These are phyloP conservation scores for Talaromyces stipitatus DNA, from an alignment of 495 filamentous ascomycete species.

Conservation along the genomic window DNA sequence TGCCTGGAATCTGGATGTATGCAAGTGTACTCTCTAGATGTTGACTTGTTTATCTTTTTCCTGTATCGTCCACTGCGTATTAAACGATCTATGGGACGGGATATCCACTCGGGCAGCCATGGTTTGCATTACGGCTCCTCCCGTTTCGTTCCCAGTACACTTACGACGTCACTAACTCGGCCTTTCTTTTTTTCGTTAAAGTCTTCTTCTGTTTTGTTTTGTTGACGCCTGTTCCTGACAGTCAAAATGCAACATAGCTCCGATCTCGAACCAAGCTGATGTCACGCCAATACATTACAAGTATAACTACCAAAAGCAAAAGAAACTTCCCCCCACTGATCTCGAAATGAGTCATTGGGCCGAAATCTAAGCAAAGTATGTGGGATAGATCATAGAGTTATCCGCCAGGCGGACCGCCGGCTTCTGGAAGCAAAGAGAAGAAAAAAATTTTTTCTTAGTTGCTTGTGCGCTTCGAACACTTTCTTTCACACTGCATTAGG, in stretches of 20 bases:
- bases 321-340: neutral
- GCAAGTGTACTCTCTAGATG: neutral
- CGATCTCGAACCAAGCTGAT: neutral
- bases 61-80: neutral
- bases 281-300: neutral
- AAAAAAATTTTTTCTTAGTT: neutral
- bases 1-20: neutral
- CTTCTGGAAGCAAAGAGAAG: neutral
- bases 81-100: neutral
- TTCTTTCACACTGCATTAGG: neutral
- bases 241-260: neutral
- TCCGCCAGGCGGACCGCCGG: neutral
- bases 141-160: neutral
- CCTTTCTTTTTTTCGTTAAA: neutral
- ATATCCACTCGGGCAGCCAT: slow-evolving; percentile 2
- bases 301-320: neutral
- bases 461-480: neutral
- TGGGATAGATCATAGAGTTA: neutral
- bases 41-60: neutral
- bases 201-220: neutral
- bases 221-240: slow-evolving; percentile 1
- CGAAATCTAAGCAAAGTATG: neutral
- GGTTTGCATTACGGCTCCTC: neutral
- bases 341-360: slow-evolving; percentile 3
- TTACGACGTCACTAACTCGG: neutral